Evolutionary conservation across 2,329 filamentous ascomycete species (phyloP).

Genomic region (Nemania bipapillata): DNA sequence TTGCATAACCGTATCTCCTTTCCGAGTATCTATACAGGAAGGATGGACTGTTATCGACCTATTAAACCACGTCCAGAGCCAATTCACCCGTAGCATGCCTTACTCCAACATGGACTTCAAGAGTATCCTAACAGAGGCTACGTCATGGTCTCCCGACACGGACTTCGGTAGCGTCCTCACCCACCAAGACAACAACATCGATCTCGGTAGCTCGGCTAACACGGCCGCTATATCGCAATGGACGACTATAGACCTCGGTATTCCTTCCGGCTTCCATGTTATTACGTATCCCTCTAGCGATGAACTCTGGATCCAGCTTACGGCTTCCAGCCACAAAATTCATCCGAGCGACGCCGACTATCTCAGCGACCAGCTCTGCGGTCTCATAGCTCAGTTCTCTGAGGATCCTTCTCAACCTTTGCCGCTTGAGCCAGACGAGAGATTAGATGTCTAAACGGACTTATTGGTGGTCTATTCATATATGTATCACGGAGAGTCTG

Average conservation of each 20-base stretch:
- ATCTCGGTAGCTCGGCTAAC: conserved; percentile 9
- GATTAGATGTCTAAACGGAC: too few species aligned
- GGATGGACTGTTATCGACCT: conserved; percentile 15
- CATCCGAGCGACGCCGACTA: not conserved
- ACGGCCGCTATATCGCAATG: conserved; percentile 3
- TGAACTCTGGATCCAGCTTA: not conserved
- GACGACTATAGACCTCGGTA: conserved; percentile 6
- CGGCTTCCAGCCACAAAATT: conserved; percentile 13
- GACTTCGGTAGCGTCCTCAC: conserved; percentile 25
- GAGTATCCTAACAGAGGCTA: conserved; percentile 7
- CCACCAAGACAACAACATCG: conserved; percentile 17
- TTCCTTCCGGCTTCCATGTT: conserved; percentile 14
- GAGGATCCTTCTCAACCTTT: conserved; percentile 14
- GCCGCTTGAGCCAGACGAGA: not conserved
- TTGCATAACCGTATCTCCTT: conserved; percentile 29
- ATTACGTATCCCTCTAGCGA: conserved; percentile 7
- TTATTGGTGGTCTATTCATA: too few species aligned
- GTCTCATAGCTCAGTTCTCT: conserved; percentile 15
- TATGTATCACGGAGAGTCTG: too few species aligned
- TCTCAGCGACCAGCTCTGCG: conserved; percentile 13
- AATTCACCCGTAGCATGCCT: conserved; percentile 16
- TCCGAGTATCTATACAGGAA: conserved; percentile 18
- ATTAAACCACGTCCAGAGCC: conserved; percentile 21
- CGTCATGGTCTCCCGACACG: conserved; percentile 15
- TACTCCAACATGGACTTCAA: conserved; percentile 22